Conservation (phyloP, 148 eudicot genomes). For the Chenopodium suecicum region DNA sequence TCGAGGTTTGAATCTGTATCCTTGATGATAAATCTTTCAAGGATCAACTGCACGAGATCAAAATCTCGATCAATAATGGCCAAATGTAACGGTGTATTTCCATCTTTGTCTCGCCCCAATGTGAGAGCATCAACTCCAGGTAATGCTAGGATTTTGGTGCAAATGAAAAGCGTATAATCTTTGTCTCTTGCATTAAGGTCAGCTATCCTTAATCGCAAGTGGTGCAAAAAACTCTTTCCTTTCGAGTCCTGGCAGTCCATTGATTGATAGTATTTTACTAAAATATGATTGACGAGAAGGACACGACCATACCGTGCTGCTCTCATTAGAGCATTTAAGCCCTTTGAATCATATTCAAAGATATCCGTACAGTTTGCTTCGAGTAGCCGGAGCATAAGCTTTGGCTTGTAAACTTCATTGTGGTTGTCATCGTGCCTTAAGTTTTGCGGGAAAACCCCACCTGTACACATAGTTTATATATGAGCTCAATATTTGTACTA, state of each 20-base stretch:
- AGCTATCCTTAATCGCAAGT: not conserved
- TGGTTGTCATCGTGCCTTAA: not conserved
- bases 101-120: not conserved
- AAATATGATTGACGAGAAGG: not conserved
- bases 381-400: not conserved
- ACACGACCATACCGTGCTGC: not conserved
- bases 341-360: not conserved
- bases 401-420: not conserved
- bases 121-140: not conserved
- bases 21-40: not conserved
- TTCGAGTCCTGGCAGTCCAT: not conserved
- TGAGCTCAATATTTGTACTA: too few species aligned
- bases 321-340: not conserved
- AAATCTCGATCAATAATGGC: slow-evolving; percentile 1
- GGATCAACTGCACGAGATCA: not conserved
- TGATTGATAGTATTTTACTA: not conserved
- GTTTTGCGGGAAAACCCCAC: not conserved
- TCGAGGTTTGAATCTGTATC: too few species aligned
- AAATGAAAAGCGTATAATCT: not conserved
- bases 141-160: not conserved
- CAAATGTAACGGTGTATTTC: slow-evolving; percentile 9
- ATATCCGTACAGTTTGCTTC: not conserved
- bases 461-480: not conserved
- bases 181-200: slow-evolving; percentile 1
- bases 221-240: not conserved